Evolutionary conservation across 768 basidiomycete genomes (phyloP).

Genomic region (Rhodosporidiobolus odoratus): DNA sequence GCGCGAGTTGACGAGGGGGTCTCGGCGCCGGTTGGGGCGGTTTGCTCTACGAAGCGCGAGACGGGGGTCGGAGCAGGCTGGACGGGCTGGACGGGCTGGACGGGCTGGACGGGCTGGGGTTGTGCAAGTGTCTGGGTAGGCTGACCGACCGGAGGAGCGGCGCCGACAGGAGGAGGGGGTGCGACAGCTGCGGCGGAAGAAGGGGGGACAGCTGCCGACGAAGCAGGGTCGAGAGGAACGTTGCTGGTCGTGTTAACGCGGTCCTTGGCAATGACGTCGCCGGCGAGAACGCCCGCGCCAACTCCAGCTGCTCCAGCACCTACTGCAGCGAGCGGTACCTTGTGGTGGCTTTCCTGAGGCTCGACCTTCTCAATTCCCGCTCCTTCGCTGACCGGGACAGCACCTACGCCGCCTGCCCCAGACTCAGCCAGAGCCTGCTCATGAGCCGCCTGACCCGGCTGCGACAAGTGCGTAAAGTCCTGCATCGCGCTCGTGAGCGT

Average conservation of each 20-base stretch:
- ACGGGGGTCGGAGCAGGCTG: constrained; percentile 1
- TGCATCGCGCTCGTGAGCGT: constrained; percentile 9
- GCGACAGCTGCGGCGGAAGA: no score
- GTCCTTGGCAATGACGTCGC: neutral
- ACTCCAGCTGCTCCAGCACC: neutral
- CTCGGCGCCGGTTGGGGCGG: neutral
- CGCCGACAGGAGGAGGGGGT: neutral
- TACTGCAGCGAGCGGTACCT: neutral
- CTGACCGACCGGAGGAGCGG: neutral
- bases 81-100: neutral
- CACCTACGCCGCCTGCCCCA: neutral
- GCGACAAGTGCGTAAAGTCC: constrained; percentile 23
- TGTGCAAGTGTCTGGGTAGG: neutral
- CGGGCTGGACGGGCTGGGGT: neutral
- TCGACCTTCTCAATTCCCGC: neutral
- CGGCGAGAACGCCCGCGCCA: neutral
- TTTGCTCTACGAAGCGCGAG: constrained; percentile 19
- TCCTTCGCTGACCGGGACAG: neutral
- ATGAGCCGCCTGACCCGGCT: constrained; percentile 4
- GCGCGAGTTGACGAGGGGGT: constrained; percentile 5
- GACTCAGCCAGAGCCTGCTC: neutral
- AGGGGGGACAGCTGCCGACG: neutral
- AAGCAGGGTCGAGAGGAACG: neutral
- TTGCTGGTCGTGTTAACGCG: neutral
- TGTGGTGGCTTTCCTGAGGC: neutral